phyloP scores from a whole-genome alignment of 2,329 filamentous ascomycete genomes.

The Aspergillus piperis region DNA sequence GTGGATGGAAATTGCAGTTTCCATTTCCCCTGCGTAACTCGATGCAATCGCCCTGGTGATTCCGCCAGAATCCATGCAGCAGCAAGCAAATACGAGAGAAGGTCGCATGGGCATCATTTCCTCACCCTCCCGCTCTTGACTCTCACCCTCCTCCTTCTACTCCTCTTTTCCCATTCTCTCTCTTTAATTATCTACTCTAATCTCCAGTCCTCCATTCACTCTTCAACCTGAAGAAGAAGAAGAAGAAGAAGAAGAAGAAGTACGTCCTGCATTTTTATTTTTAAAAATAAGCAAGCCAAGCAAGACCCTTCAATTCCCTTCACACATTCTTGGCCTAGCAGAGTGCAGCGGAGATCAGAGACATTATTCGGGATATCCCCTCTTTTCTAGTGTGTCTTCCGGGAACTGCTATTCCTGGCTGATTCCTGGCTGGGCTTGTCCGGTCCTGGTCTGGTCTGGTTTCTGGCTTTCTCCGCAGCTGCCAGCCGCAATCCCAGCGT shows the following conservation, averaged over 20 bases:
- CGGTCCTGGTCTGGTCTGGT: constrained; percentile 20
- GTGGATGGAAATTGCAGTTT: neutral
- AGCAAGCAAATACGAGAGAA: constrained; percentile 1
- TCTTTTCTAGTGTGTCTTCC: neutral
- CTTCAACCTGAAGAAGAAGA: no score
- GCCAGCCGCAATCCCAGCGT: constrained; percentile 16
- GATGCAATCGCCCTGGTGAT: constrained; percentile 1
- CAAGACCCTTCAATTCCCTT: neutral
- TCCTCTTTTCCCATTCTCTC: no score
- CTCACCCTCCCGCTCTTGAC: neutral
- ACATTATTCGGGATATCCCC: neutral
- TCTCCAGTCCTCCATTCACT: no score
- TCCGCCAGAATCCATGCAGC: constrained; percentile 1
- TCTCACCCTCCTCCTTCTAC: no score
- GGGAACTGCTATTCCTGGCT: neutral
- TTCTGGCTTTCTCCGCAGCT: constrained; percentile 24
- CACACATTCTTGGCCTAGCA: neutral
- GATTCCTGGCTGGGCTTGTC: constrained; percentile 14
- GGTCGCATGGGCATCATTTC: constrained; percentile 1
- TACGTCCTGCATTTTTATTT: no score
- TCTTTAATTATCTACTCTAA: no score
- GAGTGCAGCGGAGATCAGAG: neutral
- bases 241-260: no score
- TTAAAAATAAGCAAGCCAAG: no score
- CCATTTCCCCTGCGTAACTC: constrained; percentile 7